These are phyloP conservation scores for Phlebiopsis flavidoalba DNA, from an alignment of 768 basidiomycete species.

Conservation along the genomic window DNA sequence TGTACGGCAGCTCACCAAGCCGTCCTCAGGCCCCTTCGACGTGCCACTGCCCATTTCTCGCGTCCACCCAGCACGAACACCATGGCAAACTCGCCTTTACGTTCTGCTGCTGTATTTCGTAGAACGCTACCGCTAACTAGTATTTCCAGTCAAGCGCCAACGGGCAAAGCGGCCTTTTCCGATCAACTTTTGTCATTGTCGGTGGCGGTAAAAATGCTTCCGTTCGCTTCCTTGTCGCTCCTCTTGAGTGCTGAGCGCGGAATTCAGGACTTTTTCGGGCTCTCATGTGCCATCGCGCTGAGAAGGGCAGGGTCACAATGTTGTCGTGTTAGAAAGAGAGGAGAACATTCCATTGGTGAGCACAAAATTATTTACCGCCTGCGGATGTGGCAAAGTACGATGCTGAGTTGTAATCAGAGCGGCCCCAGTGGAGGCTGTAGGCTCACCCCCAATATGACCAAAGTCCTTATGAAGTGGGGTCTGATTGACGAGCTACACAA, in stretches of 20 bases:
- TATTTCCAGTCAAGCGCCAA: neutral
- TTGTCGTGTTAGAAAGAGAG: conserved; percentile 26
- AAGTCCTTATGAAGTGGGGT: conserved; percentile 33
- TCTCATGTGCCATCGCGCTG: conserved; percentile 28
- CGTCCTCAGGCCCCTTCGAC: neutral
- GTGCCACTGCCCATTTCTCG: neutral
- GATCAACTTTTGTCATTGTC: conserved; percentile 25
- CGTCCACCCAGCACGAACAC: neutral
- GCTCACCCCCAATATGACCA: conserved; percentile 32
- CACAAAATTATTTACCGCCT: neutral
- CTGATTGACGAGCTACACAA: conserved; percentile 22
- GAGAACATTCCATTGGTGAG: conserved; percentile 9
- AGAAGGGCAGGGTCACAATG: conserved; percentile 27
- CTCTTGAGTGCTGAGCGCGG: neutral
- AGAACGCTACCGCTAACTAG: neutral
- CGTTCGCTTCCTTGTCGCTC: neutral
- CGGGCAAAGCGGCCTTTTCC: conserved; percentile 14
- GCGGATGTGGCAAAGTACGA: neutral
- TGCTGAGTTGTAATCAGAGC: conserved; percentile 3
- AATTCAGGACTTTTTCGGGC: conserved; percentile 27
- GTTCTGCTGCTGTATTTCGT: neutral
- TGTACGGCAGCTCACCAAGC: neutral
- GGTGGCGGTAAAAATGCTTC: conserved; percentile 21
- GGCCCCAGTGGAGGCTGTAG: conserved; percentile 21
- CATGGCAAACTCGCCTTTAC: neutral